Conservation (phyloP, 371 early-diverging fungal genomes). For the Mucor velutinosus region DNA sequence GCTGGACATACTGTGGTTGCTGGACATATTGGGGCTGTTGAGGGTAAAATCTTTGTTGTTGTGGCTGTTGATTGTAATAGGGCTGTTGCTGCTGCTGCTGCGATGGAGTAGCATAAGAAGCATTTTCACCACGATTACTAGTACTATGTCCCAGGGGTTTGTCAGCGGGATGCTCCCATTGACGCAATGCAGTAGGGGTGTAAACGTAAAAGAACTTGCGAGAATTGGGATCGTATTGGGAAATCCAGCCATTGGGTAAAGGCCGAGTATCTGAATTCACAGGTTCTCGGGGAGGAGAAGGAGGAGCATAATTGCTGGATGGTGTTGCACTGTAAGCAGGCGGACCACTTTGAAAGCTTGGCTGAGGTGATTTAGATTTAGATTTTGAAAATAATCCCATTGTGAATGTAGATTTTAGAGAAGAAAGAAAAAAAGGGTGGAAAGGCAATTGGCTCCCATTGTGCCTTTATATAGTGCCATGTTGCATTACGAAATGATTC, state of each 20-base stretch:
- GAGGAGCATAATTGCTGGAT: slow-evolving; percentile 33
- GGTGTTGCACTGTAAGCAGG: slow-evolving; percentile 21
- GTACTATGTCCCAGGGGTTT: slow-evolving; percentile 18
- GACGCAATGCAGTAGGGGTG: slow-evolving; percentile 46
- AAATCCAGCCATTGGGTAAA: slow-evolving; percentile 48
- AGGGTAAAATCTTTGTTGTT: slow-evolving; percentile 13
- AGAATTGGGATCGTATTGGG: slow-evolving; percentile 44
- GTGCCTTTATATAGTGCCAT: not conserved
- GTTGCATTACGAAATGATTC: not conserved
- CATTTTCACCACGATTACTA: slow-evolving; percentile 19
- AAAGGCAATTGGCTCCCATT: not conserved
- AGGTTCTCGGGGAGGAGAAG: slow-evolving; percentile 34
- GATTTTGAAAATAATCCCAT: slow-evolving; percentile 46
- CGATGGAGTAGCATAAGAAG: slow-evolving; percentile 11
- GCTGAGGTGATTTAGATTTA: slow-evolving; percentile 19
- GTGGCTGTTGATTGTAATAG: slow-evolving; percentile 27
- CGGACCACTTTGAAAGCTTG: slow-evolving; percentile 20
- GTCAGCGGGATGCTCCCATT: slow-evolving; percentile 56
- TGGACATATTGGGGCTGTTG: slow-evolving; percentile 16
- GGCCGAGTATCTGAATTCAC: slow-evolving; percentile 40
- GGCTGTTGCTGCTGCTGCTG: slow-evolving; percentile 26
- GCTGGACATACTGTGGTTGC: slow-evolving; percentile 11
- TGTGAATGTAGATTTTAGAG: slow-evolving; percentile 5
- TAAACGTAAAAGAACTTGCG: slow-evolving; percentile 50
- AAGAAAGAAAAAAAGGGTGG: not conserved